Evolutionary conservation across 78 protist genomes (phyloP), one percentile per base, ranked within the genome.

Genomic region (Bodo saltans): DNA sequence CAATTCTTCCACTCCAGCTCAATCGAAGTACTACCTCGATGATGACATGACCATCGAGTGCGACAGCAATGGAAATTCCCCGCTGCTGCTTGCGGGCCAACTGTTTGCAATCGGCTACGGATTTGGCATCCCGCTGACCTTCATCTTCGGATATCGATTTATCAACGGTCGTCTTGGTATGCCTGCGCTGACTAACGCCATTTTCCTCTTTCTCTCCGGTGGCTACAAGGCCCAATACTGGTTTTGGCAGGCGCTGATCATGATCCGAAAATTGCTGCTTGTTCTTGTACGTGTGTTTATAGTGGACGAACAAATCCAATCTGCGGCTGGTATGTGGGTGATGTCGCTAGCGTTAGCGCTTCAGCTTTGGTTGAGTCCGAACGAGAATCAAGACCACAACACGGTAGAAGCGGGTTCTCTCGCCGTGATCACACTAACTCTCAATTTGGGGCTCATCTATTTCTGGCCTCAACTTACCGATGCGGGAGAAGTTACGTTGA

Each of bases 201-300:
- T 74, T 39, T 74, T 74, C 79, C 29, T 74, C 47, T 74, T 74
- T 42, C 34, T 74, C 29, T 29, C 34, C 42, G 79, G 79, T 28
- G 79, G 79, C 30, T 74, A 33, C 79, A 40, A 27, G 37, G 21
- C 17, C 28, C 25, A 32, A 3, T 47, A 27, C 47, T 74, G 79
- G 79, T 74, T 74, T 42, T 74, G 79, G 79, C 79, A 74, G 34
- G 79, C 79, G 21, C 4, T 74, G 30, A 74, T 74, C 79, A 74
- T 74, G 79, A 21, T 40, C 34, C 79, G 79, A 21, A 74, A 74
- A 29, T 29, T 74, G 47, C 52, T 42, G 25, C 37, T 74, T 21
- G 79, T 27, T 12, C 11, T 3, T 32, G 34, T 74, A 3, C 52
- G 4, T 12, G 79, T 74, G 29, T 74, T 74, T 29, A 74, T 74